A percentile compares a stretch with the other conserved stretches of the same genome.
phyloP scores from a whole-genome alignment of 345 rosid genomes.

The Erysimum cheiranthoides region DNA sequence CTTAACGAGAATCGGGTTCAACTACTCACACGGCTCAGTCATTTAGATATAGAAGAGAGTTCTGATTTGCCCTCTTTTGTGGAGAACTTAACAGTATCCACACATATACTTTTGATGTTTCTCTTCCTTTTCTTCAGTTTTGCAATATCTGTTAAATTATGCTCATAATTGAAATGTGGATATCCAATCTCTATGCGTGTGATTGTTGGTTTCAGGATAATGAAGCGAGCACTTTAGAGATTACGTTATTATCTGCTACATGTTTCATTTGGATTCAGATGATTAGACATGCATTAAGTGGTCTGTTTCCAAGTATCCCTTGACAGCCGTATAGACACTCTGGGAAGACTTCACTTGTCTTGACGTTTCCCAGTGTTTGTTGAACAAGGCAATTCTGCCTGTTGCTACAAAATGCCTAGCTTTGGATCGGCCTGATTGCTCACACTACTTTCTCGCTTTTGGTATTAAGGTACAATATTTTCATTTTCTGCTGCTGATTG shows the following conservation, averaged over 20 bases:
- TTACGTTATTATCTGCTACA: neutral
- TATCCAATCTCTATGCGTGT: neutral
- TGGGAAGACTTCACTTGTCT: constrained; percentile 96
- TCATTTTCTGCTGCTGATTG: neutral
- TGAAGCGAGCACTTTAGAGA: neutral
- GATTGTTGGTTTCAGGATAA: constrained; percentile 7
- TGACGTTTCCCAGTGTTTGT: constrained; percentile 79
- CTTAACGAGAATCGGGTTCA: constrained; percentile 72
- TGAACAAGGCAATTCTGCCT: constrained; percentile 68
- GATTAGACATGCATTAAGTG: neutral
- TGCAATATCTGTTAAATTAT: neutral
- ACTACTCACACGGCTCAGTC: constrained; percentile 55
- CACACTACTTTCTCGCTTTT: constrained; percentile 57
- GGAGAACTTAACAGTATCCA: constrained; percentile 75
- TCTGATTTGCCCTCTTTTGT: constrained; percentile 58
- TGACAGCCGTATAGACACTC: constrained; percentile 57
- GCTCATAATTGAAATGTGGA: neutral
- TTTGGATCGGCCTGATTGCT: constrained; percentile 54
- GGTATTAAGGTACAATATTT: constrained; percentile 63
- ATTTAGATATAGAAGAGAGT: constrained; percentile 53
- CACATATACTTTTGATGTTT: neutral
- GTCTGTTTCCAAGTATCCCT: constrained; percentile 42
- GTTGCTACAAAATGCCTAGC: constrained; percentile 65
- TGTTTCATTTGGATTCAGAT: neutral
- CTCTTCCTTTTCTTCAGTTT: neutral